Conservation (phyloP, 2,329 filamentous ascomycete species). For the Fusarium tupiense region DNA sequence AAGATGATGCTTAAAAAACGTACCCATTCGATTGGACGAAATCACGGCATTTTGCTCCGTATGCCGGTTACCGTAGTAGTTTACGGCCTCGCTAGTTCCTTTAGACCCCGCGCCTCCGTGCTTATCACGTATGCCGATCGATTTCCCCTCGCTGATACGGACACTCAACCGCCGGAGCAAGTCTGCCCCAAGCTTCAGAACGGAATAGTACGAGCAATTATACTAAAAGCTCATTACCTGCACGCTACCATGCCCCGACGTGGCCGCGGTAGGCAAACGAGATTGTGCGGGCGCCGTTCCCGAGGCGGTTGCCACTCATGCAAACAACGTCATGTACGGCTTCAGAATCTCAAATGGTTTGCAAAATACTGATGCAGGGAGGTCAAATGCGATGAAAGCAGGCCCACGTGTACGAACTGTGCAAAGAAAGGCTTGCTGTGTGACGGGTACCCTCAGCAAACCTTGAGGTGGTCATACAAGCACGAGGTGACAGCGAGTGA, state of each 20-base stretch:
- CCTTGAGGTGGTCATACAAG: not conserved
- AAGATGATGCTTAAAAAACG: not conserved
- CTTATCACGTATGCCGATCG: not conserved
- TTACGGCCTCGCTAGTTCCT: not conserved
- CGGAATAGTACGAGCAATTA: not conserved
- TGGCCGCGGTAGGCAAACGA: not conserved
- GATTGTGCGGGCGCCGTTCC: not conserved
- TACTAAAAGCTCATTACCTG: not conserved
- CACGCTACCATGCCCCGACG: not conserved
- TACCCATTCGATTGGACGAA: not conserved
- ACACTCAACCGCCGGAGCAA: not conserved
- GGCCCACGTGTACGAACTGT: not conserved
- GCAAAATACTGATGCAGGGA: rapidly evolving
- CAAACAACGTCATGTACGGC: not conserved
- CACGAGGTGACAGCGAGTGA: not conserved
- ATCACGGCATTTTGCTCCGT: not conserved
- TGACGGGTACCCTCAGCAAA: not conserved
- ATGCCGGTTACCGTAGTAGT: not conserved
- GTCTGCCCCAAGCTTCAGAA: not conserved
- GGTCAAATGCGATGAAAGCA: not conserved
- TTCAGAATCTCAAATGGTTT: rapidly evolving
- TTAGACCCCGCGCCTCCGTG: not conserved
- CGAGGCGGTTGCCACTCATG: not conserved
- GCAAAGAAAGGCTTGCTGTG: not conserved
- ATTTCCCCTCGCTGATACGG: not conserved